These are phyloP conservation scores for Pestalotiopsis sp. DNA, from an alignment of 2,329 filamentous ascomycete genomes.

Conservation along the genomic window DNA sequence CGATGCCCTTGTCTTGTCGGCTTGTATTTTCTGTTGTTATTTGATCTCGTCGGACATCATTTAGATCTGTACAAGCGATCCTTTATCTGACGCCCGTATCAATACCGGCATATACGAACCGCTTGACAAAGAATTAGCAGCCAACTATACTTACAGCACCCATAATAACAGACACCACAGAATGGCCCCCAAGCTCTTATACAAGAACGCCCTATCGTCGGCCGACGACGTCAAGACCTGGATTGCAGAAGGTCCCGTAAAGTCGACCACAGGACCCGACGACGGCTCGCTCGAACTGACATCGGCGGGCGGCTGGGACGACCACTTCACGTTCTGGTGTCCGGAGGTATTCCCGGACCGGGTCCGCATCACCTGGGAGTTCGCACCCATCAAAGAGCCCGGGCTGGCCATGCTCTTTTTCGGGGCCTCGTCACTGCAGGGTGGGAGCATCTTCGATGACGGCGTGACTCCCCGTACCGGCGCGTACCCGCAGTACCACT, in stretches of 20 bases:
- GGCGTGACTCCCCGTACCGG: not conserved
- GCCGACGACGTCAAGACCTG: not conserved
- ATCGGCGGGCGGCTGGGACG: not conserved
- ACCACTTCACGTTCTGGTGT: conserved; percentile 12
- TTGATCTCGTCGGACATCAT: too few relatives aligned
- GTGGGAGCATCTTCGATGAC: conserved; percentile 1
- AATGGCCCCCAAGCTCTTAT: conserved; percentile 5
- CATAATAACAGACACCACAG: too few relatives aligned
- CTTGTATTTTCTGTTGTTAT: too few relatives aligned
- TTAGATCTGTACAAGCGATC: too few relatives aligned
- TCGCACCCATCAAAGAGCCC: conserved; percentile 1
- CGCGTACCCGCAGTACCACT: conserved; percentile 10
- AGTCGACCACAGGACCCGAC: not conserved
- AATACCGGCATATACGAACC: too few relatives aligned
- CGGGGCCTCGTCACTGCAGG: not conserved
- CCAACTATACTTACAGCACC: too few relatives aligned
- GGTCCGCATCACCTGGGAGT: conserved; percentile 9
- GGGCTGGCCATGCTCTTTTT: conserved; percentile 12
- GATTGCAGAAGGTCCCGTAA: conserved; percentile 5
- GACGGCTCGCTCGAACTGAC: not conserved
- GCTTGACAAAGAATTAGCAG: too few relatives aligned
- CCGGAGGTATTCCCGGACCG: conserved; percentile 5
- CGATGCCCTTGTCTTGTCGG: too few relatives aligned
- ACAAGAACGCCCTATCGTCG: not conserved
- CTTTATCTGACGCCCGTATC: too few relatives aligned